Base-by-base conservation (phyloP, 2,329 filamentous ascomycete species). In the Aspergillus fijiensis region DNA sequence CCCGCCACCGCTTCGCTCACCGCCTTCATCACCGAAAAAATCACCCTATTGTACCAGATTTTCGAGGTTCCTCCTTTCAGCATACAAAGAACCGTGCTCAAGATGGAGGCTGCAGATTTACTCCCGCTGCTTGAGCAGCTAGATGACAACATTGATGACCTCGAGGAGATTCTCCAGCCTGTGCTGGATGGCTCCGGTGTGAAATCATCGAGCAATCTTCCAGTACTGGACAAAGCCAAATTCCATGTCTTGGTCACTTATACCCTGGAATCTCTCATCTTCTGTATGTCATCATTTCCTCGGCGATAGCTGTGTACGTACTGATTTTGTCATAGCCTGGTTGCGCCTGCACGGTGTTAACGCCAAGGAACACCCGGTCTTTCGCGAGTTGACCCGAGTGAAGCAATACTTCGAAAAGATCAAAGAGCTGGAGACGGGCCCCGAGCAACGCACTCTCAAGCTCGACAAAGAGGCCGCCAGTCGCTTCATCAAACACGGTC, bases 401-500 rank as follows among this genome's bases (percentile, higher is more conserved):
- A 92, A 89, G 75, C 89, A 92, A 72, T 98, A 98, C 76, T 96
- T 96, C 77, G 87, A 85, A 61, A 99, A 98, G 80, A 94, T 98
- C 74, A 91, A 95, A 72, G 81, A 82, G 14, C 84, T 87, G 3
- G 92, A 97, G 76, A 83, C 81, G 6, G 84, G 85, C 1, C 82
- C 84, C 3, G 76, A 79, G 56, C 81, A 85, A 69, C 82, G 84
- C 33, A 83, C 79, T 1, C 78, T 91, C 63, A 85, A 76, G 23
- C 70, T 89, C 25, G 84, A 97, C 71, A 93, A 90, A 68, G 85
- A 86, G 65, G 93, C 92, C 5, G 90, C 91, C 14, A 86, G 85
- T 55, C 85, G 94, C 54, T 90, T 99, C 61, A 87, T 99, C 69
- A 91, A 89, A 72, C 86, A 91, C 61, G 91, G 90, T 56, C 78